Conservation (phyloP, 2,329 filamentous ascomycete species). For the Colletotrichum salicis region DNA sequence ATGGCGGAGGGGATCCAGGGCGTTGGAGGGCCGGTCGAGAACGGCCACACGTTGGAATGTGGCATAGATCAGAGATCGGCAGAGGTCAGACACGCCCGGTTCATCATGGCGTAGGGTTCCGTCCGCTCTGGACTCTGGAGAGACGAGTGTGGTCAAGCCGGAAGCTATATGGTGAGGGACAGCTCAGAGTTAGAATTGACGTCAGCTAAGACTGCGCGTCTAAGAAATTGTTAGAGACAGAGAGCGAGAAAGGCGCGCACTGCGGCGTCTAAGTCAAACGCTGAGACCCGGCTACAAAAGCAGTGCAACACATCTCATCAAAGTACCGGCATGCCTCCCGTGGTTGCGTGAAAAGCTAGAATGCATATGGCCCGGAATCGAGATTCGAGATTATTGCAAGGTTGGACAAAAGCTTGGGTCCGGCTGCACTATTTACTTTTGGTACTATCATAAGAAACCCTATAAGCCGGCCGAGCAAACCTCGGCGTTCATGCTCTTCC, state of each 20-base stretch:
- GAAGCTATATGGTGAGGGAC: not conserved
- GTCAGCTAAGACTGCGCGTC: too few species aligned
- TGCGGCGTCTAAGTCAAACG: not conserved
- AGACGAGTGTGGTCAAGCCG: not conserved
- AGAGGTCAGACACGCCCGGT: not conserved
- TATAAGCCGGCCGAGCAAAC: not conserved
- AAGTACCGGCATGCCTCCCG: not conserved
- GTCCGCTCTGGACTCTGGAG: not conserved
- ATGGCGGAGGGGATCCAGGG: not conserved
- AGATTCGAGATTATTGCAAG: not conserved
- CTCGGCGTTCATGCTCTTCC: not conserved
- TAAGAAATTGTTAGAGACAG: not conserved
- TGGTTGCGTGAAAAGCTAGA: not conserved
- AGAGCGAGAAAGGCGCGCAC: not conserved
- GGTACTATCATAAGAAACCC: not conserved
- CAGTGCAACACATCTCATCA: not conserved
- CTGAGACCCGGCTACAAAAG: not conserved
- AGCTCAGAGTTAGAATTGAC: too few species aligned
- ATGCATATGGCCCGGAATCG: not conserved
- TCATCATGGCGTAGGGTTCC: not conserved
- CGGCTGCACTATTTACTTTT: too few species aligned
- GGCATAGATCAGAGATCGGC: not conserved
- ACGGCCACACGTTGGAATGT: not conserved
- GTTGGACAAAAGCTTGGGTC: not conserved
- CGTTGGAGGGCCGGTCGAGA: not conserved